phyloP scores from a whole-genome alignment of 768 basidiomycete species.

The Boletellus emodensis region DNA sequence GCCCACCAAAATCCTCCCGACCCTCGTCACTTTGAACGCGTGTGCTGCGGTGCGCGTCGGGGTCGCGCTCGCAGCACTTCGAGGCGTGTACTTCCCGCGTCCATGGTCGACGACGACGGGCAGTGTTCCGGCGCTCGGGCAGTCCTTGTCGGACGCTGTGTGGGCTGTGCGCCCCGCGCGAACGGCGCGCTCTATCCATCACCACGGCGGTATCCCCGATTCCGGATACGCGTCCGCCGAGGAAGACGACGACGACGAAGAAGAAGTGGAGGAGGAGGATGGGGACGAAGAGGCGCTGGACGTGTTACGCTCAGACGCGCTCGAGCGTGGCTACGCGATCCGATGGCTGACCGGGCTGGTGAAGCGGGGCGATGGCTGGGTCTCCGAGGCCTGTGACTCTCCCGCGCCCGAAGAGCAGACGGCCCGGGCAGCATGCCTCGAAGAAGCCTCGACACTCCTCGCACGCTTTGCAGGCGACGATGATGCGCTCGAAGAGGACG shows the following conservation, averaged over 20 bases:
- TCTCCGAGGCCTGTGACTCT: conserved; percentile 12
- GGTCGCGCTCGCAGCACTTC: conserved; percentile 42
- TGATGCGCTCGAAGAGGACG: conserved; percentile 36
- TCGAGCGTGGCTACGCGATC: conserved; percentile 66
- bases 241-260: conserved; percentile 44
- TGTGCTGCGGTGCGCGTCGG: conserved; percentile 36
- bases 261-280: background rate
- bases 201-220: conserved; percentile 48
- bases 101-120: conserved; percentile 5
- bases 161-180: conserved; percentile 26
- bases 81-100: conserved; percentile 49
- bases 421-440: conserved; percentile 43
- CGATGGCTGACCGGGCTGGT: conserved; percentile 74
- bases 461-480: conserved; percentile 44
- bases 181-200: conserved; percentile 29
- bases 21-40: conserved; percentile 42
- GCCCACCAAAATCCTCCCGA: conserved; percentile 55
- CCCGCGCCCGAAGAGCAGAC: conserved; percentile 35
- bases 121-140: conserved; percentile 19
- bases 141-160: conserved; percentile 10
- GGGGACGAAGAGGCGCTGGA: conserved; percentile 32
- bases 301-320: conserved; percentile 53
- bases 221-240: conserved; percentile 79
- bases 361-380: conserved; percentile 55
- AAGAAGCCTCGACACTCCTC: conserved; percentile 57